phyloP scores from a whole-genome alignment of 495 filamentous ascomycete species.

The Polyplosphaeria fusca region DNA sequence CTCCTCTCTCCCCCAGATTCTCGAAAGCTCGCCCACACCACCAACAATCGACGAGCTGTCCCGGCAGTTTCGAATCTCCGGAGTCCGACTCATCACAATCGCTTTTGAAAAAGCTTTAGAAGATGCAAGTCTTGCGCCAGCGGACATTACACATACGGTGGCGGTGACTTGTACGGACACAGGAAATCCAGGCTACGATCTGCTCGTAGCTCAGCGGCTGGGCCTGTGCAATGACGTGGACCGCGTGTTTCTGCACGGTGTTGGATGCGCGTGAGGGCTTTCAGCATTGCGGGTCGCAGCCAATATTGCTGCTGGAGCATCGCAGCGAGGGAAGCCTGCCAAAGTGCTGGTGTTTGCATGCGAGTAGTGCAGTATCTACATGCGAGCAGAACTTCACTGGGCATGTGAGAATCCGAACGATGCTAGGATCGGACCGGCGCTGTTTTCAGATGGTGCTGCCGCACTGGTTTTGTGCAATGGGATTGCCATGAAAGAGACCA shows the following conservation, averaged over 20 bases:
- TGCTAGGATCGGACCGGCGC: neutral
- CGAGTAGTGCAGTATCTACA: neutral
- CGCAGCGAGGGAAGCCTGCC: constrained; percentile 46
- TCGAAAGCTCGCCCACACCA: constrained; percentile 23
- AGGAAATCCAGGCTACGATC: constrained; percentile 67
- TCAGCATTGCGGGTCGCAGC: constrained; percentile 54
- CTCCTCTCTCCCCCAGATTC: neutral
- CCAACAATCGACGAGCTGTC: constrained; percentile 57
- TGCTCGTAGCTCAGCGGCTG: constrained; percentile 56
- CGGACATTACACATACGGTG: constrained; percentile 62
- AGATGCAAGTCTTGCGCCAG: constrained; percentile 49
- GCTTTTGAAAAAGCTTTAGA: constrained; percentile 59
- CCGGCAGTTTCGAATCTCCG: constrained; percentile 54
- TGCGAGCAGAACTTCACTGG: neutral
- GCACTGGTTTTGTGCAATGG: neutral
- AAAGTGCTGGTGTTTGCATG: constrained; percentile 58
- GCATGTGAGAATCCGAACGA: neutral
- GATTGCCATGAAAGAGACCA: neutral
- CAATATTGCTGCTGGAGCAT: constrained; percentile 58
- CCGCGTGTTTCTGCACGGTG: constrained; percentile 59
- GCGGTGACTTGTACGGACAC: constrained; percentile 65
- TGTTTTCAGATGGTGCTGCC: neutral
- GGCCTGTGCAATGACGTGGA: constrained; percentile 51
- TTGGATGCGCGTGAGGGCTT: constrained; percentile 60
- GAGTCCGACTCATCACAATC: constrained; percentile 55